Base-by-base conservation (phyloP, 129 eudicot species). In the Gnaphalium uliginosum region DNA sequence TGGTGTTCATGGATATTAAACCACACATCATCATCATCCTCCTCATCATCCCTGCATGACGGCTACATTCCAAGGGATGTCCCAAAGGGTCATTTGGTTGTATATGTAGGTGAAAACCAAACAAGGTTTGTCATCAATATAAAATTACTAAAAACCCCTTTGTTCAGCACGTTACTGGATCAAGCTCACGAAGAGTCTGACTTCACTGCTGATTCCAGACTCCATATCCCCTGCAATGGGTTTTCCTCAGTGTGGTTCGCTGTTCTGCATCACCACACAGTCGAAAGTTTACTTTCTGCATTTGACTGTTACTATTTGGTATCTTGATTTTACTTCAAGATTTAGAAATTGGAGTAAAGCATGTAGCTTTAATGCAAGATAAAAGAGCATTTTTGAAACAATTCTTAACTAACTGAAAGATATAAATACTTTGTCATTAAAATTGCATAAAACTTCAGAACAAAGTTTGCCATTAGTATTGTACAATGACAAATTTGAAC, bases 61-160 rank as follows among this genome's bases (percentile, higher is more conserved):
- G 81, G 77, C 71, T 48, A 37, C 21, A 75, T 82, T 51, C 84
- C 86, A 33, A 79, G 68, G 21, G 89, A 85, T 60, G 89, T 82
- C 53, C 89, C 89, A 32, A 85, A 85, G 66, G 89, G 89, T 35
- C 89, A 85, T 64, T 54, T 85, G 22, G 89, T 46, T 66, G 86
- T 85, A 43, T 85, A 85, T 30, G 89, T 85, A 6, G 89, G 89
- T 35, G 76, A 85, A 75, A 60, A 79, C 68, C 81, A 74, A 17
- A 75, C 56, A 69, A 66, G 89, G 74, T 79, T 78, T 30, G 84
- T 85, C 21, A 79, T 85, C 65, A 79, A 76, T 54, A 76, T 85
- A 35, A 35, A 74, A 41, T 56, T 78, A 62, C 81, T 85, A 37
- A 76, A 82, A 35, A 65, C 79, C 79, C 90, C 90, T 32, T 79